Conservation (phyloP, 306 rosid genomes). For the Lagenaria siceraria region DNA sequence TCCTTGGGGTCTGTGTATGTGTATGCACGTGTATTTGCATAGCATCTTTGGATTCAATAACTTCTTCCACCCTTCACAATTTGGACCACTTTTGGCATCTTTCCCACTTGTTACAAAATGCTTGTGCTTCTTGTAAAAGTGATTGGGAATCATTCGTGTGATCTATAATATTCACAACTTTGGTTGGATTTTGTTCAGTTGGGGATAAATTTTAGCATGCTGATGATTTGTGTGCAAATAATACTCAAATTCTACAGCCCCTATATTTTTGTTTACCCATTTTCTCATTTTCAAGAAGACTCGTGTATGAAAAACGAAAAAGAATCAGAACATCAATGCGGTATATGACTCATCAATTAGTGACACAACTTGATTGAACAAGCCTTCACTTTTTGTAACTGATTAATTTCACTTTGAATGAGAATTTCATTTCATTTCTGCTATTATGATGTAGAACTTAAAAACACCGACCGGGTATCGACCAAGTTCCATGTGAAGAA, state of each 20-base stretch:
- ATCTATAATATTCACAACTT: neutral
- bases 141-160: neutral
- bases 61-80: neutral
- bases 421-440: neutral
- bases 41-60: neutral
- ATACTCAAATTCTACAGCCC: neutral
- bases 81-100: constrained; percentile 3
- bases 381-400: neutral
- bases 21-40: neutral
- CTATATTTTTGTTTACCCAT: neutral
- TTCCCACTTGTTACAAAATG: neutral
- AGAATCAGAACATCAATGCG: neutral
- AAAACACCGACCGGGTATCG: neutral
- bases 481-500: constrained; percentile 7
- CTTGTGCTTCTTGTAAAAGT: neutral
- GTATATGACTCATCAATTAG: neutral
- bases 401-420: neutral
- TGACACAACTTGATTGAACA: neutral
- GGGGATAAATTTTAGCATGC: neutral
- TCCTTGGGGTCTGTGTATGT: neutral
- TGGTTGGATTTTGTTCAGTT: neutral
- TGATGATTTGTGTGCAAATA: neutral
- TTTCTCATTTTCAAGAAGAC: neutral
- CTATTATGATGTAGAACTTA: neutral
- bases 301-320: neutral